phyloP scores from a whole-genome alignment of 148 eudicot species.

The Tetragonia tetragonoides region DNA sequence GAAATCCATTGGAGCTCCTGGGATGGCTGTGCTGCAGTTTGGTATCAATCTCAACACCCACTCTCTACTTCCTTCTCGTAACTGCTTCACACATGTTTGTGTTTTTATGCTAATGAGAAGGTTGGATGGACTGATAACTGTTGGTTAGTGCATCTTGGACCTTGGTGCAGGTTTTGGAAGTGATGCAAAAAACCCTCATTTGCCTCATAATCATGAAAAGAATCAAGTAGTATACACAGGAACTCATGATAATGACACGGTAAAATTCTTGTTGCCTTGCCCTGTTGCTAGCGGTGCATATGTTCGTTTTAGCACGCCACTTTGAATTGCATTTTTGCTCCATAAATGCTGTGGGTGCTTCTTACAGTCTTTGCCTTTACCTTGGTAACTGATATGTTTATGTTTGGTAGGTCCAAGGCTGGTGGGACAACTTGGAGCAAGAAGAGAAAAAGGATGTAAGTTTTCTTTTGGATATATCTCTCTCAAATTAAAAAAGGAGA shows the following conservation, averaged over 20 bases:
- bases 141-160: slow-evolving; percentile 8
- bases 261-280: slow-evolving; percentile 26
- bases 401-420: slow-evolving; percentile 66
- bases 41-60: slow-evolving; percentile 41
- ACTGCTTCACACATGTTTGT: background rate
- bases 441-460: slow-evolving; percentile 76
- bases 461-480: background rate
- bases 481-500: background rate
- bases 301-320: background rate
- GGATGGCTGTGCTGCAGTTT: slow-evolving; percentile 99
- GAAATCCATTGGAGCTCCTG: slow-evolving; percentile 92
- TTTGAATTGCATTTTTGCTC: slow-evolving; percentile 1
- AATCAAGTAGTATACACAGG: slow-evolving; percentile 98
- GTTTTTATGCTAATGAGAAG: background rate
- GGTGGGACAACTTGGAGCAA: slow-evolving; percentile 83
- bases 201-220: slow-evolving; percentile 88
- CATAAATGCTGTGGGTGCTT: background rate
- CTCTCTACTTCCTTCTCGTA: background rate
- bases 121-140: background rate
- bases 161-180: slow-evolving; percentile 76
- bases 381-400: slow-evolving; percentile 3
- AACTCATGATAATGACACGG: slow-evolving; percentile 99
- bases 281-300: background rate
- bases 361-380: background rate
- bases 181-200: slow-evolving; percentile 91